A percentile compares a stretch with the other conserved stretches of the same genome.
Conservation (phyloP, 1,284 basidiomycete species). For the Ustilago curta region DNA sequence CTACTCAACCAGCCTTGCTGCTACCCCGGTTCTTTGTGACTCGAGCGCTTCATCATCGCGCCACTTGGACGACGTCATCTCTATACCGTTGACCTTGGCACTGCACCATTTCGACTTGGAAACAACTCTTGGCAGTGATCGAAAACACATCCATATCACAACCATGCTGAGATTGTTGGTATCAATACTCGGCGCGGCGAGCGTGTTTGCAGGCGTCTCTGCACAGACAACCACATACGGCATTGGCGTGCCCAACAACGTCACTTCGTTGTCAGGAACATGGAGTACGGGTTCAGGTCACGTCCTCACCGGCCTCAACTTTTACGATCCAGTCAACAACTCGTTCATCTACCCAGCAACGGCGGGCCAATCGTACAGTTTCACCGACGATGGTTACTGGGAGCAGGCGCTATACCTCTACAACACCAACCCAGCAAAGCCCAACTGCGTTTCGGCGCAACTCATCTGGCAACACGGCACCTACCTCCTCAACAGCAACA, state of each 20-base stretch:
- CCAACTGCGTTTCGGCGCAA: slow-evolving; percentile 65
- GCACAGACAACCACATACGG: slow-evolving; percentile 41
- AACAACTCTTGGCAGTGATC: too few species aligned
- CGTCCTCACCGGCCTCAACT: slow-evolving; percentile 62
- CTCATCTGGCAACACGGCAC: slow-evolving; percentile 68
- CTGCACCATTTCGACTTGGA: background rate
- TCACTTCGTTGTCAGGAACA: slow-evolving; percentile 56
- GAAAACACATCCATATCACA: background rate
- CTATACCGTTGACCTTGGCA: background rate
- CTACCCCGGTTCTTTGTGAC: background rate
- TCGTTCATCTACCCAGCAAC: slow-evolving; percentile 60
- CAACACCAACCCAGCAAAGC: slow-evolving; percentile 56
- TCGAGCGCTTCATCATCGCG: background rate
- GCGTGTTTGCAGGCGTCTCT: slow-evolving; percentile 15
- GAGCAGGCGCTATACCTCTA: slow-evolving; percentile 63
- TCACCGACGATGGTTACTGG: slow-evolving; percentile 64
- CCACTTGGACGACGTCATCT: background rate
- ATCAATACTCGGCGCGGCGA: slow-evolving; percentile 27
- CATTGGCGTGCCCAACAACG: slow-evolving; percentile 45
- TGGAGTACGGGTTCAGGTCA: slow-evolving; percentile 62
- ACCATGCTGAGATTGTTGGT: slow-evolving; percentile 29
- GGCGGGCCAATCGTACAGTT: slow-evolving; percentile 65
- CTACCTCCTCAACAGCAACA: slow-evolving; percentile 52
- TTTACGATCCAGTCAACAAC: slow-evolving; percentile 64
- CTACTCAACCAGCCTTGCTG: background rate